Evolutionary conservation across 805 yeast genomes (phyloP), one percentile per base, ranked within the genome.

Genomic region (Candida schatavii): DNA sequence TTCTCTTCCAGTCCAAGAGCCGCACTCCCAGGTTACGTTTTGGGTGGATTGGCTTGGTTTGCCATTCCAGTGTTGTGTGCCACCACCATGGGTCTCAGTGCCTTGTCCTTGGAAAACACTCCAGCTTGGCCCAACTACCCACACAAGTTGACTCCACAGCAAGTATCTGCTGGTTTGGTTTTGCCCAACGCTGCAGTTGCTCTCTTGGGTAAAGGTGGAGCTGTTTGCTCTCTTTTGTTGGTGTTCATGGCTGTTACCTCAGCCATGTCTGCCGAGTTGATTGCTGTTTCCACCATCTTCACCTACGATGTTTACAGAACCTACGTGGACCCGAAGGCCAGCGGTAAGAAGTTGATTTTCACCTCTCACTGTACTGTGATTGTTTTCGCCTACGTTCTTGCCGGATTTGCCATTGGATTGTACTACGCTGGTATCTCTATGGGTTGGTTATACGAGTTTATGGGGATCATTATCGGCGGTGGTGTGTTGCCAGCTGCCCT

Each of bases 231-330:
- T 7, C 72, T 89, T 48, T 61, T 89, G 26, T 66, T 89, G 71
- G 78, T 88, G 9, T 89, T 89, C 63, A 85, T 88, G 90, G 96
- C 97, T 20, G 91, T 85, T 33, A 89, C 97, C 0, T 85, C 95
- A 37, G 96, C 97, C 20, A 80, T 87, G 77, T 85, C 95, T 25
- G 91, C 96, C 29, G 96, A 89, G 63, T 77, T 89, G 55, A 86
- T 89, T 57, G 85, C 96, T 2, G 90, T 87, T 15, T 85, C 95
- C 3, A 83, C 96, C 2, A 79, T 89, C 46, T 77, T 81, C 70
- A 85, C 96, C 34, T 89, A 87, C 53, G 97, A 89, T 65, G 72
- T 89, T 46, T 89, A 84, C 78, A 80, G 87, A 65, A 76, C 81
- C 20, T 88, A 89, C 64, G 66, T 88, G 54, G 80, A 87, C 56